A percentile compares a stretch with the other conserved stretches of the same genome.
phyloP scores from a whole-genome alignment of 2,329 filamentous ascomycete species.

The Rhynchosporium secalis region DNA sequence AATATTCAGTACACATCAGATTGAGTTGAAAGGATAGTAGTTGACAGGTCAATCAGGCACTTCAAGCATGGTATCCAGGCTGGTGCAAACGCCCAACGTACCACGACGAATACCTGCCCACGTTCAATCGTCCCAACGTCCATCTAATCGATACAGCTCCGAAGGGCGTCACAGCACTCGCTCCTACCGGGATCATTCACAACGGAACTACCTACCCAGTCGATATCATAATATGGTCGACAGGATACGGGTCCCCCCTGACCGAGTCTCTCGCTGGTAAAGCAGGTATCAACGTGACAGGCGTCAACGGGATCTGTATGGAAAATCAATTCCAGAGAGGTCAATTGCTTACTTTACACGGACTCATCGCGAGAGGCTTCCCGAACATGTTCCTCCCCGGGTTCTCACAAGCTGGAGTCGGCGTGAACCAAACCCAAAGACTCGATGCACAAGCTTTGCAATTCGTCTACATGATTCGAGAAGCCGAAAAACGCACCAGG shows the following conservation, averaged over 20 bases:
- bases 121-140: constrained; percentile 61
- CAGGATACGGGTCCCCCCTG: constrained; percentile 39
- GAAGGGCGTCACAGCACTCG: constrained; percentile 50
- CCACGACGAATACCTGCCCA: constrained; percentile 57
- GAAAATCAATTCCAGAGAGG: constrained; percentile 47
- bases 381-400: constrained; percentile 56
- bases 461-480: constrained; percentile 46
- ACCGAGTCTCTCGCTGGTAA: constrained; percentile 37
- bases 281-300: constrained; percentile 44
- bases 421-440: constrained; percentile 43
- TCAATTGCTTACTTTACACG: constrained; percentile 53
- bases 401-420: constrained; percentile 44
- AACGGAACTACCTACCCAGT: constrained; percentile 50
- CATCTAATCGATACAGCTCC: constrained; percentile 60
- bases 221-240: constrained; percentile 49
- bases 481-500: constrained; percentile 36
- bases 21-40: neutral
- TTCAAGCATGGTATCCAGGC: constrained; percentile 56
- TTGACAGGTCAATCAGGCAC: constrained; percentile 7
- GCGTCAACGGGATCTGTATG: constrained; percentile 47
- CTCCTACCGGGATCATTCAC: constrained; percentile 48
- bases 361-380: constrained; percentile 49
- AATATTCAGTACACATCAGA: constrained; percentile 42
- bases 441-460: constrained; percentile 45
- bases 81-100: constrained; percentile 67